These are phyloP conservation scores for Pleurotus giganteus DNA, from an alignment of 768 basidiomycete species.

Conservation along the genomic window DNA sequence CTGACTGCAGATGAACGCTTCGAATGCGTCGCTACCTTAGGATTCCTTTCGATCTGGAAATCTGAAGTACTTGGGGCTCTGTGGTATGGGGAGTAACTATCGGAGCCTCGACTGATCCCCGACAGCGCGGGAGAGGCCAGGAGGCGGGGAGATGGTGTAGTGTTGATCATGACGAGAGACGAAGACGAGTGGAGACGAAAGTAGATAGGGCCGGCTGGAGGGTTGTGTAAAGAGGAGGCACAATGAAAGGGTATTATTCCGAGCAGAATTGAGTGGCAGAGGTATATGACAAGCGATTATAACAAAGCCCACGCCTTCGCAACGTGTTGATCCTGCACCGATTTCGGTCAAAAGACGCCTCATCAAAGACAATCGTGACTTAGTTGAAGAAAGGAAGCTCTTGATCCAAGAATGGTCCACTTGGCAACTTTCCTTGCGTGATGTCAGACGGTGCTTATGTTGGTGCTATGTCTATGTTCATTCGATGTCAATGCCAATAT, in stretches of 20 bases:
- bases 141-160: slow-evolving; percentile 5
- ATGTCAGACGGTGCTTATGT: too few species aligned
- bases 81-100: slow-evolving; percentile 28
- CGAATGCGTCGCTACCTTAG: slow-evolving; percentile 33
- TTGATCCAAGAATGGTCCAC: not conserved
- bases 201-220: not conserved
- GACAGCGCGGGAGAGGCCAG: slow-evolving; percentile 11
- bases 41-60: slow-evolving; percentile 66
- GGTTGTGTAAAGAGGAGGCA: not conserved
- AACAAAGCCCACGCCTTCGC: slow-evolving; percentile 10
- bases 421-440: too few species aligned
- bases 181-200: not conserved
- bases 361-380: not conserved
- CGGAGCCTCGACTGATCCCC: slow-evolving; percentile 17
- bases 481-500: slow-evolving; percentile 6
- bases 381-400: not conserved
- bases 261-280: not conserved
- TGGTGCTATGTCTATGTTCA: not conserved
- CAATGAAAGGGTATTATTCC: slow-evolving; percentile 2
- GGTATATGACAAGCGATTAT: not conserved
- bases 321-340: slow-evolving; percentile 12
- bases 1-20: slow-evolving; percentile 26
- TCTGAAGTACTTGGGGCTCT: slow-evolving; percentile 45
- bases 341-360: not conserved
- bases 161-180: slow-evolving; percentile 3